Percentiles rank a stretch among this genome's conserved stretches.
Conservation (phyloP, 2,329 filamentous ascomycete genomes). For the Diplodia intermedia region DNA sequence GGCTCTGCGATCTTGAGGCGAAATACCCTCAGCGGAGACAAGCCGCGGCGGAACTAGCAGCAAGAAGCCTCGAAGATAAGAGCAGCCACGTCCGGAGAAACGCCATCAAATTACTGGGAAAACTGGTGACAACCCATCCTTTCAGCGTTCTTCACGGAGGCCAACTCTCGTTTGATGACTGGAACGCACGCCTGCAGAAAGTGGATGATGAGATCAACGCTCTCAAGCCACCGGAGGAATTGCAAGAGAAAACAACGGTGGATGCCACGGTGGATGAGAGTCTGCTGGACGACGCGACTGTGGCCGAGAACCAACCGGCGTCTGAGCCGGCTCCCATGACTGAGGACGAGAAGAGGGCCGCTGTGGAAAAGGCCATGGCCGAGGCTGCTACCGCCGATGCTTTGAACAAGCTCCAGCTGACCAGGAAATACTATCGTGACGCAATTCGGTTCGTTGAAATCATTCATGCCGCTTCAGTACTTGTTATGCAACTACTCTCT, state of each 20-base stretch:
- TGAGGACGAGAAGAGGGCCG: constrained; percentile 77
- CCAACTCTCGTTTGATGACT: constrained; percentile 77
- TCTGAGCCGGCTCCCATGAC: constrained; percentile 74
- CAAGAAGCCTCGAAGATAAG: constrained; percentile 92
- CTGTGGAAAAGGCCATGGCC: constrained; percentile 79
- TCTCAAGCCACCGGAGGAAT: constrained; percentile 78
- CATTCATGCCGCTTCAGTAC: constrained; percentile 79
- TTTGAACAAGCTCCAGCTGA: constrained; percentile 85
- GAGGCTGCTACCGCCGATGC: constrained; percentile 89
- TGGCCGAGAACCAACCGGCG: constrained; percentile 64
- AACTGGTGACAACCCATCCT: constrained; percentile 90
- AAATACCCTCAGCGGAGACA: constrained; percentile 95
- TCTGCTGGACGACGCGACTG: constrained; percentile 87
- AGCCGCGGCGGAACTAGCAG: constrained; percentile 83
- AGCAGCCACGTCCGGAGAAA: constrained; percentile 97
- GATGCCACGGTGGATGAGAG: constrained; percentile 76
- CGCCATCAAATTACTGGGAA: constrained; percentile 88
- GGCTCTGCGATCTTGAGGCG: constrained; percentile 90
- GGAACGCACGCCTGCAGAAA: constrained; percentile 80
- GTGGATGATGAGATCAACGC: constrained; percentile 83
- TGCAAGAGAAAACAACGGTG: constrained; percentile 70
- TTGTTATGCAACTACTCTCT: constrained; percentile 85
- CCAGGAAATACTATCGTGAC: constrained; percentile 89
- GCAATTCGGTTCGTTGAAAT: constrained; percentile 93
- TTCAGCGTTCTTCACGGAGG: constrained; percentile 92